These are phyloP conservation scores for Pseudopithomyces chartarum DNA, from an alignment of 2,329 filamentous ascomycete species.

Conservation along the genomic window DNA sequence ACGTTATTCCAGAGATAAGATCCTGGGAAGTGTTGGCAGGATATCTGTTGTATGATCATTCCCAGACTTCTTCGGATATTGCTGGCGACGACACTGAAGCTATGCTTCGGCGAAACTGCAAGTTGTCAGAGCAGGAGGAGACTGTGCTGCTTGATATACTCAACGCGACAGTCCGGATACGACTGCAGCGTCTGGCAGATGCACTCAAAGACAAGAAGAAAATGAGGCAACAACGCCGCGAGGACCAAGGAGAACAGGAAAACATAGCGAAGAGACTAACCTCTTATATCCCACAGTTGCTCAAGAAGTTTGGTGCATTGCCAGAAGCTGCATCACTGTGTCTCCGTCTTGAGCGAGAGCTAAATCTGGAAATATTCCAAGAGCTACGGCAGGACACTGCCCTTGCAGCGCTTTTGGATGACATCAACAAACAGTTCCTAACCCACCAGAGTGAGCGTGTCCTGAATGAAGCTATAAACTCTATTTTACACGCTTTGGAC, in stretches of 20 bases:
- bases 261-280: slow-evolving; percentile 79
- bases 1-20: slow-evolving; percentile 77
- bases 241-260: slow-evolving; percentile 75
- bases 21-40: slow-evolving; percentile 89
- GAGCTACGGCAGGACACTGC: slow-evolving; percentile 85
- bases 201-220: slow-evolving; percentile 62
- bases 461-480: slow-evolving; percentile 79
- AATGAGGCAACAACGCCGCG: slow-evolving; percentile 59
- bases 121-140: slow-evolving; percentile 77
- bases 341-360: slow-evolving; percentile 80
- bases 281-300: slow-evolving; percentile 76
- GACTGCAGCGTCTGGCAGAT: slow-evolving; percentile 69
- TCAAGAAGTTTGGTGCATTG: slow-evolving; percentile 92
- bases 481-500: slow-evolving; percentile 81
- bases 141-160: slow-evolving; percentile 85
- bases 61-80: slow-evolving; percentile 58
- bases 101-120: slow-evolving; percentile 72
- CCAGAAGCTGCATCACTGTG: slow-evolving; percentile 86
- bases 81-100: slow-evolving; percentile 64
- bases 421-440: slow-evolving; percentile 91
- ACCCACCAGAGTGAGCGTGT: slow-evolving; percentile 89
- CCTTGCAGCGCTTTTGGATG: slow-evolving; percentile 81
- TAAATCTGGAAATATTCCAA: slow-evolving; percentile 86
- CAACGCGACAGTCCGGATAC: slow-evolving; percentile 78
- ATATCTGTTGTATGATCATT: slow-evolving; percentile 92